These are phyloP conservation scores for Ceratobasidium sp. DNA, from an alignment of 1,284 basidiomycete species.

Conservation along the genomic window DNA sequence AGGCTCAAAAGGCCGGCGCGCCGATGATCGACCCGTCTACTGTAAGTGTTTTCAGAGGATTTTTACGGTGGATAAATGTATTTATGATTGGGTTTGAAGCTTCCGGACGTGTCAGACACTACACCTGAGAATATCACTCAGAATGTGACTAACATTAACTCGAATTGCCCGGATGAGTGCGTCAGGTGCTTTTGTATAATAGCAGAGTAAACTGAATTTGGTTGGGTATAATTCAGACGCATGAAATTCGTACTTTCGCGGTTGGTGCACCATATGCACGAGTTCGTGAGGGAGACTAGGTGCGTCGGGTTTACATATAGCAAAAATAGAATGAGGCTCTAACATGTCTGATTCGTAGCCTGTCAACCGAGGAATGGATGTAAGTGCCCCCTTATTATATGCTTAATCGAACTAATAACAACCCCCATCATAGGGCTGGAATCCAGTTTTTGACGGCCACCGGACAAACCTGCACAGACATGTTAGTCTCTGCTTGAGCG, in stretches of 20 bases:
- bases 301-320: conserved; percentile 51
- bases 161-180: conserved; percentile 62
- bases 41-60: conserved; percentile 15
- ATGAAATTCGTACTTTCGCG: conserved; percentile 64
- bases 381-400: conserved; percentile 45
- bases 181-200: conserved; percentile 47
- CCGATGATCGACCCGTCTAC: conserved; percentile 43
- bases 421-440: conserved; percentile 62
- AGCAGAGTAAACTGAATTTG: not conserved
- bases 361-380: conserved; percentile 91
- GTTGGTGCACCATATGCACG: conserved; percentile 74
- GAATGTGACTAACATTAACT: conserved; percentile 66
- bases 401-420: conserved; percentile 2
- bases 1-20: conserved; percentile 51
- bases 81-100: conserved; percentile 54
- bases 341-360: conserved; percentile 54
- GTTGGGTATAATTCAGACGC: conserved; percentile 51
- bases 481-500: conserved; percentile 53
- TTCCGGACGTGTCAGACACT: conserved; percentile 60
- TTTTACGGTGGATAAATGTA: not conserved
- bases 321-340: not conserved
- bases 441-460: conserved; percentile 81
- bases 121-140: conserved; percentile 68
- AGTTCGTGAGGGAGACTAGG: conserved; percentile 78
- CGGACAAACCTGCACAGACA: conserved; percentile 77